Evolutionary conservation across 2,329 filamentous ascomycete genomes (phyloP).

Genomic region (Hymenoscyphus infarciens): DNA sequence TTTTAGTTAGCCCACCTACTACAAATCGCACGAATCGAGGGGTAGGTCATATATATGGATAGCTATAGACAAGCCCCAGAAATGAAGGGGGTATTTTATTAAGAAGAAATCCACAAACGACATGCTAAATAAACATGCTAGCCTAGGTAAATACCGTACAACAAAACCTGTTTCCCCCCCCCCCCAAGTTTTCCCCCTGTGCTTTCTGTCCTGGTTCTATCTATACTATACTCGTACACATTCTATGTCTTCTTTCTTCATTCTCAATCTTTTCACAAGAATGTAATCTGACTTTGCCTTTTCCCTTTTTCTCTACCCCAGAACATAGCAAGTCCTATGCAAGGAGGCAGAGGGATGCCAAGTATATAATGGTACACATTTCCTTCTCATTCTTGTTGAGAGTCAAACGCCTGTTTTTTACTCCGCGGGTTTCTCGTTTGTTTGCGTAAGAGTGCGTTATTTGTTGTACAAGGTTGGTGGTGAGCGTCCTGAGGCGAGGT

Average conservation of each 20-base stretch:
- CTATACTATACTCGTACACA: neutral
- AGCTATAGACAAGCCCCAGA: too few species aligned
- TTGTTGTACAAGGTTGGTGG: neutral
- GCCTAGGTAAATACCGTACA: neutral
- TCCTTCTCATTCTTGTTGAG: neutral
- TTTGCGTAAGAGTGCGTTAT: neutral
- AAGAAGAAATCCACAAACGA: too few species aligned
- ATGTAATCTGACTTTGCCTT: neutral
- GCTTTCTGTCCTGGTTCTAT: neutral
- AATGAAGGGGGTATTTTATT: too few species aligned
- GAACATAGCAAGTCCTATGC: too few species aligned
- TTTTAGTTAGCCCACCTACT: too few species aligned
- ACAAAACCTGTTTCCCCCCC: too few species aligned
- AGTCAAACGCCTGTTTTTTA: neutral
- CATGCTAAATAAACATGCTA: neutral
- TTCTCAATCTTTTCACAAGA: neutral
- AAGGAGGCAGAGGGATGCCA: neutral
- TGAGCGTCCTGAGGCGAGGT: neutral
- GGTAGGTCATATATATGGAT: too few species aligned
- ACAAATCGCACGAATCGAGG: too few species aligned
- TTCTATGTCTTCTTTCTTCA: neutral
- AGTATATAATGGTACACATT: neutral
- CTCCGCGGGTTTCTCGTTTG: neutral
- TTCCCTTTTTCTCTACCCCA: neutral
- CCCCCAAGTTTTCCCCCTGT: neutral